phyloP scores from a whole-genome alignment of 2,329 filamentous ascomycete genomes.

The Diaporthe aspalathi region DNA sequence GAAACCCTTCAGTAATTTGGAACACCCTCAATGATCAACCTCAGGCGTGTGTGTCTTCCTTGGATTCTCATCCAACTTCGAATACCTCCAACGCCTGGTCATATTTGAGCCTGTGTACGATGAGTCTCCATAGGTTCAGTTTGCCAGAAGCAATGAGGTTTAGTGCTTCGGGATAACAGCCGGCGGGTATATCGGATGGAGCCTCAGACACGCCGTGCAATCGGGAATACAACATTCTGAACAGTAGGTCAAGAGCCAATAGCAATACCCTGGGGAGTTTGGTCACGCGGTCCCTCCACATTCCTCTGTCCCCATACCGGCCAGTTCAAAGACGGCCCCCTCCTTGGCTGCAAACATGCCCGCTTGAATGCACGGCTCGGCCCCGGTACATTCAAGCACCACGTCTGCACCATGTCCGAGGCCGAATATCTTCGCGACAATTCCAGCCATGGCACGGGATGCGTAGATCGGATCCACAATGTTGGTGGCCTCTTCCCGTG shows the following conservation, averaged over 20 bases:
- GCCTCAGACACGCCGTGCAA: slow-evolving; percentile 61
- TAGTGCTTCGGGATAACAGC: slow-evolving; percentile 62
- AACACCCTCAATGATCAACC: slow-evolving; percentile 39
- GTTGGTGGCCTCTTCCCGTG: slow-evolving; percentile 34
- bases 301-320: slow-evolving; percentile 60
- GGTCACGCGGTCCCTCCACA: not conserved
- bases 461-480: slow-evolving; percentile 51
- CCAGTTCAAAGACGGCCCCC: slow-evolving; percentile 63
- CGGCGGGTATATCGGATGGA: slow-evolving; percentile 63
- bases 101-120: slow-evolving; percentile 52
- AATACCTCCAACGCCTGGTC: slow-evolving; percentile 38
- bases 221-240: slow-evolving; percentile 61
- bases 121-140: slow-evolving; percentile 50
- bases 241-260: not conserved
- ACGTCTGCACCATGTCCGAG: slow-evolving; percentile 60
- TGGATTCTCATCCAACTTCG: slow-evolving; percentile 33
- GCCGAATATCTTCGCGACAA: slow-evolving; percentile 52
- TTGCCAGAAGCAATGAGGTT: slow-evolving; percentile 62
- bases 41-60: slow-evolving; percentile 39
- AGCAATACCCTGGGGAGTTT: not conserved
- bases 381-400: slow-evolving; percentile 52
- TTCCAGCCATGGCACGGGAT: slow-evolving; percentile 51
- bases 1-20: slow-evolving; percentile 12
- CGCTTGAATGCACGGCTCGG: slow-evolving; percentile 59
- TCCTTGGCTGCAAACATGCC: slow-evolving; percentile 57